These are phyloP conservation scores for Cyclotella baltica DNA, from an alignment of 108 stramenopile genomes.

Conservation along the genomic window DNA sequence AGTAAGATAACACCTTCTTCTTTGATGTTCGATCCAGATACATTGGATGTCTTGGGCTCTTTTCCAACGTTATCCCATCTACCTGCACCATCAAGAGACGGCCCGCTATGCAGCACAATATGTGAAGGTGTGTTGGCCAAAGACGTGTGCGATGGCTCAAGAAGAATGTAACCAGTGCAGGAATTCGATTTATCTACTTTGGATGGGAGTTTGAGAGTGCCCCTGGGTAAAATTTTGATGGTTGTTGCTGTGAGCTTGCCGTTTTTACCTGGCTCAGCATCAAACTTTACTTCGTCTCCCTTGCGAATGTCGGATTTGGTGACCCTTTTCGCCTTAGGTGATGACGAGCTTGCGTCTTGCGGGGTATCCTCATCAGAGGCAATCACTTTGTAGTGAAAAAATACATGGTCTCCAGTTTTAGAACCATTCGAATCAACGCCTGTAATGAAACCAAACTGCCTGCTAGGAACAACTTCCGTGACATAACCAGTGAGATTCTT, in stretches of 20 bases:
- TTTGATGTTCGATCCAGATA: constrained; percentile 35
- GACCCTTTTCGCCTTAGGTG: constrained; percentile 24
- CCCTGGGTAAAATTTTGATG: constrained; percentile 64
- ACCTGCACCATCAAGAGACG: constrained; percentile 28
- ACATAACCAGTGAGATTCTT: constrained; percentile 65
- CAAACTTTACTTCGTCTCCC: constrained; percentile 82
- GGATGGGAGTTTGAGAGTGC: constrained; percentile 59
- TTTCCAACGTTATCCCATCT: constrained; percentile 65
- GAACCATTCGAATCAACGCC: constrained; percentile 69
- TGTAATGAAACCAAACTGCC: constrained; percentile 85
- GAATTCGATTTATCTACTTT: constrained; percentile 53
- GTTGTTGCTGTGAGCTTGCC: constrained; percentile 72
- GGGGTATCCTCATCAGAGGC: constrained; percentile 5
- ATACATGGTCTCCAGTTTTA: constrained; percentile 65
- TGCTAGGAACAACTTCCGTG: constrained; percentile 65
- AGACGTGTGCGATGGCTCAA: constrained; percentile 80
- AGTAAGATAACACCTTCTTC: constrained; percentile 75
- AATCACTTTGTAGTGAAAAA: constrained; percentile 63
- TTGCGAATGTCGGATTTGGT: constrained; percentile 37
- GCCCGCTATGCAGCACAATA: constrained; percentile 26
- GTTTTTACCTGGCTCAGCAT: constrained; percentile 62
- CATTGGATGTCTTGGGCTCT: constrained; percentile 30
- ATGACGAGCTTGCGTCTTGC: constrained; percentile 33
- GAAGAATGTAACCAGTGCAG: constrained; percentile 70
- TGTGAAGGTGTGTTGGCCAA: constrained; percentile 57